These are phyloP conservation scores for Coemansia sp. DNA, from an alignment of 192 early-diverging fungal species.

Conservation along the genomic window DNA sequence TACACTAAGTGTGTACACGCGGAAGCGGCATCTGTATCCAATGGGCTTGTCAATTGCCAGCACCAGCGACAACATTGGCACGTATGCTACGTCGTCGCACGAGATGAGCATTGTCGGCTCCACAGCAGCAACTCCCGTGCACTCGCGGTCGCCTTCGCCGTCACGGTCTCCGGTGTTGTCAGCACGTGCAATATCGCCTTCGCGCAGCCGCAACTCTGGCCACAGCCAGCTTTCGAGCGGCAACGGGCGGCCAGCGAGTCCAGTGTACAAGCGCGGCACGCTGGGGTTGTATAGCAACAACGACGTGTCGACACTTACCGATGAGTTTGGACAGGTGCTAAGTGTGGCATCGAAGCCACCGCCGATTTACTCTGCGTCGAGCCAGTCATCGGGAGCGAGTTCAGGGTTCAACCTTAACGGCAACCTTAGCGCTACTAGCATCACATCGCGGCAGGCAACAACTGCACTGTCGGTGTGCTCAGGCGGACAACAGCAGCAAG, in stretches of 20 bases:
- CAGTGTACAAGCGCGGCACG: slow-evolving; percentile 46
- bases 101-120: slow-evolving; percentile 38
- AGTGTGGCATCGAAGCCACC: slow-evolving; percentile 17
- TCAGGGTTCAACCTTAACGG: slow-evolving; percentile 38
- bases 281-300: slow-evolving; percentile 41
- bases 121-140: slow-evolving; percentile 13
- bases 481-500: slow-evolving; percentile 1
- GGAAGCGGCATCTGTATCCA: slow-evolving; percentile 52
- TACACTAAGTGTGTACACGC: slow-evolving; percentile 28
- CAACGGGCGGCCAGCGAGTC: slow-evolving; percentile 24
- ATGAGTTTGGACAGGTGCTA: slow-evolving; percentile 44
- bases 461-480: slow-evolving; percentile 3
- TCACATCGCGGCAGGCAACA: slow-evolving; percentile 26
- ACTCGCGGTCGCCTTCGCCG: slow-evolving; percentile 22
- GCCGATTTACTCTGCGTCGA: slow-evolving; percentile 34
- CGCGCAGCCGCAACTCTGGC: slow-evolving; percentile 29
- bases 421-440: slow-evolving; percentile 25
- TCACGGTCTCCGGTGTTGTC: slow-evolving; percentile 31
- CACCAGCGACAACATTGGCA: slow-evolving; percentile 18
- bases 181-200: slow-evolving; percentile 21
- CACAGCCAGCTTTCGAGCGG: slow-evolving; percentile 32
- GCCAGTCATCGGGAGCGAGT: slow-evolving; percentile 50
- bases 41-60: slow-evolving; percentile 47
- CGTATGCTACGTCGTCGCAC: slow-evolving; percentile 32
- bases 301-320: slow-evolving; percentile 33